Percentiles rank a stretch among this genome's conserved stretches.
Evolutionary conservation across 441 rosid genomes (phyloP).

Genomic region (Pelargonium australe): DNA sequence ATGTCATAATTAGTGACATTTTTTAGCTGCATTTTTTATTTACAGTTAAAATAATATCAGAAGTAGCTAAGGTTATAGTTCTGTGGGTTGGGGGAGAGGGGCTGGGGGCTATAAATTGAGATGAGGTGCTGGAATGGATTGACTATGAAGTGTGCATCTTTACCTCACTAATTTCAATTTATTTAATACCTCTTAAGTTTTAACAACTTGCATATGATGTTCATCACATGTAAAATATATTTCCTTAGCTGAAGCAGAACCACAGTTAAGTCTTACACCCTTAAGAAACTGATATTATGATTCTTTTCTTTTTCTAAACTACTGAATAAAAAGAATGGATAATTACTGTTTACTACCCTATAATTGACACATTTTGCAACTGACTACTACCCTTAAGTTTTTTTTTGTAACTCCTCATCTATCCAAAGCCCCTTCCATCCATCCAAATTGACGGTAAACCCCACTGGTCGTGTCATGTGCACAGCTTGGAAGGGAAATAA

Average conservation of each 20-base stretch:
- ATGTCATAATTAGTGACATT: neutral
- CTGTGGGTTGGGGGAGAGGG: constrained; percentile 1
- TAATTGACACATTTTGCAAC: too few relatives aligned
- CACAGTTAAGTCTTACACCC: neutral
- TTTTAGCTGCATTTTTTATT: neutral
- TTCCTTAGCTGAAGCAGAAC: neutral
- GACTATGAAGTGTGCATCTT: neutral
- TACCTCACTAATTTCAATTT: neutral
- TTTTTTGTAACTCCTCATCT: too few relatives aligned
- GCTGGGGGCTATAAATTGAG: neutral
- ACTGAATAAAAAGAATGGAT: too few relatives aligned
- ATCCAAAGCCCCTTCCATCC: too few relatives aligned
- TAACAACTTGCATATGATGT: neutral
- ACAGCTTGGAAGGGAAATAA: too few relatives aligned
- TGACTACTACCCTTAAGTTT: too few relatives aligned
- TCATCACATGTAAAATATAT: neutral
- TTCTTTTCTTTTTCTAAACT: neutral
- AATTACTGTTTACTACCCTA: too few relatives aligned
- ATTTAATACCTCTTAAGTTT: neutral
- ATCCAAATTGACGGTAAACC: too few relatives aligned
- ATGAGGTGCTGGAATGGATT: neutral
- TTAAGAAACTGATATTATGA: neutral
- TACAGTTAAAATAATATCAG: neutral
- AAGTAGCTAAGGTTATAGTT: neutral
- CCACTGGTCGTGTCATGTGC: too few relatives aligned